Evolutionary conservation across 2,329 filamentous ascomycete genomes (phyloP).

Genomic region (Lecanosticta acicola): DNA sequence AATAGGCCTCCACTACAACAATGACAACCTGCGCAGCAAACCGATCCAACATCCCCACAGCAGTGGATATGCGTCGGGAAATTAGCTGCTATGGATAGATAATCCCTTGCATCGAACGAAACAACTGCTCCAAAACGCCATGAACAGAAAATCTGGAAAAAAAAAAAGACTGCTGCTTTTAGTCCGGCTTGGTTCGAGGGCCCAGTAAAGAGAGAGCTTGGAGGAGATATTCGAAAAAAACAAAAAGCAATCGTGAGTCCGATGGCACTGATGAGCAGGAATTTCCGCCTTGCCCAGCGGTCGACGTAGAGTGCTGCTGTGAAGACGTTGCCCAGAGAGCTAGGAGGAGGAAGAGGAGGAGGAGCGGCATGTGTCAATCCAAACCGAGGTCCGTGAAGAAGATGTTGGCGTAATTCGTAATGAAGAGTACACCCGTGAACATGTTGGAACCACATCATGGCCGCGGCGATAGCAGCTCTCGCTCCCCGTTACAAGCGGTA

Average conservation of each 20-base stretch:
- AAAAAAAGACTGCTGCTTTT: conserved; percentile 41
- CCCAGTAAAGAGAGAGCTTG: conserved; percentile 34
- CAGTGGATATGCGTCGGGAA: conserved; percentile 40
- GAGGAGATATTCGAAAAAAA: conserved; percentile 40
- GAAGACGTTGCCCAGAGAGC: conserved; percentile 38
- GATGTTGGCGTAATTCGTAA: conserved; percentile 25
- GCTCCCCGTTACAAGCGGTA: conserved; percentile 37
- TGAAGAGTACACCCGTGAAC: conserved; percentile 29
- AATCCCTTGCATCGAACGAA: conserved; percentile 42
- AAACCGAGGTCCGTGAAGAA: conserved; percentile 37
- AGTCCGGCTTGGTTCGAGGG: conserved; percentile 32
- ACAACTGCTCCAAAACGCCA: conserved; percentile 27
- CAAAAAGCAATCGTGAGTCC: conserved; percentile 42
- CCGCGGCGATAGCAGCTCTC: conserved; percentile 37
- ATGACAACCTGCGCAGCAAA: conserved; percentile 35
- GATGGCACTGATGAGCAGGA: conserved; percentile 39
- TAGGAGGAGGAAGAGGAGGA: conserved; percentile 37
- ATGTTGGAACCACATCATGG: conserved; percentile 35
- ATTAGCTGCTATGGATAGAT: conserved; percentile 39
- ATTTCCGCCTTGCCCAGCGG: conserved; percentile 37
- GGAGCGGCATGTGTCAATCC: conserved; percentile 37
- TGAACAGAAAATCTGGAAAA: conserved; percentile 42
- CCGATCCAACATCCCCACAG: conserved; percentile 36
- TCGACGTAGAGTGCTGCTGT: conserved; percentile 36
- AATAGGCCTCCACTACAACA: conserved; percentile 36